These are phyloP conservation scores for Botryotinia calthae DNA, from an alignment of 2,329 filamentous ascomycete species.

Conservation along the genomic window DNA sequence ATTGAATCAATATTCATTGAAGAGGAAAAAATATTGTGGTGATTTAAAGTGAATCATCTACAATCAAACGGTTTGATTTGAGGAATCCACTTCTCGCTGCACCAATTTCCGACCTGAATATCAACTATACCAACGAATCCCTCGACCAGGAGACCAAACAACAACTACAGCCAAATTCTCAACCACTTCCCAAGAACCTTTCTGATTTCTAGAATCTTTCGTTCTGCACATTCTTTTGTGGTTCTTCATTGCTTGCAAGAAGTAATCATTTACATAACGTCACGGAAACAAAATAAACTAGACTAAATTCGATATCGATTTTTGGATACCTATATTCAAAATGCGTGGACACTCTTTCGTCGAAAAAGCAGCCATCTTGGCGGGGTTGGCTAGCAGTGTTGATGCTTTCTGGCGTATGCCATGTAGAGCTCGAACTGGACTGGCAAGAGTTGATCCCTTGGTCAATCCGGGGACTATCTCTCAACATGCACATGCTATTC, in stretches of 20 bases:
- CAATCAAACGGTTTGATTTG: background rate
- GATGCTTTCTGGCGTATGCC: conserved; percentile 88
- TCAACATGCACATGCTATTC: conserved; percentile 70
- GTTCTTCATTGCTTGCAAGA: background rate
- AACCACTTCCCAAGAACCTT: conserved; percentile 10
- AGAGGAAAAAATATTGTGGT: background rate
- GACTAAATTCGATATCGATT: background rate
- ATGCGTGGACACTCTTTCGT: conserved; percentile 15
- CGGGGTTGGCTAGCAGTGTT: conserved; percentile 33
- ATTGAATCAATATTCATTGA: background rate
- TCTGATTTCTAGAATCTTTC: background rate
- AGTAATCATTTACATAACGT: background rate
- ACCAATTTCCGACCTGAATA: background rate
- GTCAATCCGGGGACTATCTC: conserved; percentile 57
- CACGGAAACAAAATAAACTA: background rate
- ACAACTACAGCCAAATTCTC: background rate
- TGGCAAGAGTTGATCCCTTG: conserved; percentile 76
- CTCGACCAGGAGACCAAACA: background rate
- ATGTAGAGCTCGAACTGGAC: conserved; percentile 67
- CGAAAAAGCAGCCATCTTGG: background rate
- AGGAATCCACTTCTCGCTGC: background rate
- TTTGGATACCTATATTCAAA: background rate
- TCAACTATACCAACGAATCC: background rate
- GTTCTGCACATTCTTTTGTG: conserved; percentile 10
- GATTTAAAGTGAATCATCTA: conserved; percentile 6